Percentiles rank a stretch among this genome's conserved stretches.
These are phyloP conservation scores for Eucalyptus brandiana DNA, from an alignment of 345 rosid genomes.

Conservation along the genomic window DNA sequence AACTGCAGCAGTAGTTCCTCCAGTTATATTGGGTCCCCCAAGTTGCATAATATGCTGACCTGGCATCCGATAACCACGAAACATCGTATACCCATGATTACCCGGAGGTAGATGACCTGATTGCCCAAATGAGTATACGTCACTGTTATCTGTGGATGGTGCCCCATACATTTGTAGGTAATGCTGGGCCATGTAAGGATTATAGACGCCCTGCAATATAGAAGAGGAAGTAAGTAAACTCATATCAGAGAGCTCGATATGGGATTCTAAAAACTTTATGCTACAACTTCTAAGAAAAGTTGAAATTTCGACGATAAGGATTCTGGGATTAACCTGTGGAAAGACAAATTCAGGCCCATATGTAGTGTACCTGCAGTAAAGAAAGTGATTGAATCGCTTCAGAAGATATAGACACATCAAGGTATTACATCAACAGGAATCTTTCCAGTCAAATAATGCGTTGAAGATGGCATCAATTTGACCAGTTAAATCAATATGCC, in stretches of 20 bases:
- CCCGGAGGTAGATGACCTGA: conserved; percentile 5
- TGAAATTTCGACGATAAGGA: background rate
- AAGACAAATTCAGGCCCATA: conserved; percentile 14
- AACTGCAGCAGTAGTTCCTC: conserved; percentile 3
- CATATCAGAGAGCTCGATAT: background rate
- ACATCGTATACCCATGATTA: background rate
- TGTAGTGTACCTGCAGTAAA: conserved; percentile 13
- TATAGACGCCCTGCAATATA: conserved; percentile 6
- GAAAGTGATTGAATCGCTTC: background rate
- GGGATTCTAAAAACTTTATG: background rate
- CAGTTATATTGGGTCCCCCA: conserved; percentile 5
- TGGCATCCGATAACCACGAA: conserved; percentile 3
- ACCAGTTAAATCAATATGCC: background rate
- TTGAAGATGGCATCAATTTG: background rate
- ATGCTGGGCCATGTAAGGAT: conserved; percentile 15
- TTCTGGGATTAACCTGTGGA: conserved; percentile 11
- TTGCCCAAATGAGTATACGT: conserved; percentile 9
- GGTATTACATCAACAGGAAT: background rate
- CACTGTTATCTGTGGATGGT: conserved; percentile 3
- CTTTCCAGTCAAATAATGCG: background rate
- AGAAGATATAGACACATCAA: background rate
- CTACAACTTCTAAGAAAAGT: background rate
- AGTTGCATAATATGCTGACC: conserved; percentile 9
- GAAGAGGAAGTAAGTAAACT: background rate
- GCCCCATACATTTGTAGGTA: conserved; percentile 10